Base-by-base conservation (phyloP, 208 protist genomes). In the Eutreptiella sp. region DNA sequence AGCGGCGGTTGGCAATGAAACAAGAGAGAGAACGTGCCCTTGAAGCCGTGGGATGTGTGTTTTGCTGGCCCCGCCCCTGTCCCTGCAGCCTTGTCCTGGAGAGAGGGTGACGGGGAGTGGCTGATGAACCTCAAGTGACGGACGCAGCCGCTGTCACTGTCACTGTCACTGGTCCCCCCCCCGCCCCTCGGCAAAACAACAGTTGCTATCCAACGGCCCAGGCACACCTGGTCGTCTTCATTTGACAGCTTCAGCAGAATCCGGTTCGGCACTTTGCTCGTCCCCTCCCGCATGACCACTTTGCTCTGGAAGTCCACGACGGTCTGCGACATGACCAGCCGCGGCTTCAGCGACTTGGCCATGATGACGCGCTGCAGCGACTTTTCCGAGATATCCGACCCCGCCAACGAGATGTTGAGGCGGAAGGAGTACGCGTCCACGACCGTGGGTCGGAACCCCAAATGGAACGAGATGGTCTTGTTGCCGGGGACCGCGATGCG, bases 201-300 rank as follows among this genome's bases (percentile, higher is more conserved):
- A n/a, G n/a, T n/a, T n/a, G n/a, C n/a, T n/a, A n/a, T n/a, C n/a
- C n/a, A n/a, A n/a, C n/a, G n/a, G n/a, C 35, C 1, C 2, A 3
- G 47, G n/a, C n/a, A n/a, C n/a, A n/a, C n/a, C n/a, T 9, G 0
- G 16, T 16, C 27, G 48, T 66, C 66, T 21, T 65, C 36, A 66
- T 82, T 79, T 26, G 52, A 73, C 11, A 82, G 27, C 52, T 28
- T 46, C 33, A 77, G 4, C 26, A 53, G 4, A n/a, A 36, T 16
- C 9, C 3, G 1, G 43, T 82, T 73, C 34, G 54, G 64, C 0
- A 63, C 27, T 5, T 36, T 31, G 2, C 19, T 27, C 33, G 54
- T 53, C 19, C 42, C 35, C n/a, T 75, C 66, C 21, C 36, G 29
- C 35, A 75, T 16, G 2, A 84, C 36, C 11, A 84, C 75, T 28